Conservation (phyloP, 495 filamentous ascomycete genomes). For the Penicillium simplicissimum region DNA sequence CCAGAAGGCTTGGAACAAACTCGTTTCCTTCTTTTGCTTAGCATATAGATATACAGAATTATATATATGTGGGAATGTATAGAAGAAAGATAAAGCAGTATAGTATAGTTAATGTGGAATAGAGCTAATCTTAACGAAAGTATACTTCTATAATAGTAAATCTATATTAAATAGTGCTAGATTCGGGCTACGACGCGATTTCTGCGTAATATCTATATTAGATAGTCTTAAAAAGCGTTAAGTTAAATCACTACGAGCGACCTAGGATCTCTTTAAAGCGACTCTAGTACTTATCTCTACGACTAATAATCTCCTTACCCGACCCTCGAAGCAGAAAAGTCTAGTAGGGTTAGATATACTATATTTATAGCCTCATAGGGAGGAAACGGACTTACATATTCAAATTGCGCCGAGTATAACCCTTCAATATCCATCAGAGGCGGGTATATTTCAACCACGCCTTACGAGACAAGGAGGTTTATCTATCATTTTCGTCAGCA, state of each 20-base stretch:
- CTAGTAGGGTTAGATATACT: constrained; percentile 17
- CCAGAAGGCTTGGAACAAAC: background rate
- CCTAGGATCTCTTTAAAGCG: no score
- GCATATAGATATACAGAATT: background rate
- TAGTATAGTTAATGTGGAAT: background rate
- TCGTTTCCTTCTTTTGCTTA: background rate
- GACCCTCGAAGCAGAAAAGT: constrained; percentile 48
- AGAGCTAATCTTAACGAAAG: background rate
- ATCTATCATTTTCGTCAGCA: constrained; percentile 33
- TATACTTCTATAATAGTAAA: background rate
- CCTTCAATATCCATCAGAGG: constrained; percentile 57
- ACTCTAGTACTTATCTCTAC: constrained; percentile 50
- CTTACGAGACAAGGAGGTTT: constrained; percentile 53
- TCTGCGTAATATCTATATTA: constrained; percentile 3
- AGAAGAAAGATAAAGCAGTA: background rate
- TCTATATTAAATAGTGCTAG: background rate
- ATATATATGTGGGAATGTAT: background rate
- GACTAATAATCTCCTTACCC: constrained; percentile 52
- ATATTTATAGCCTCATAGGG: background rate
- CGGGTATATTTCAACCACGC: constrained; percentile 54
- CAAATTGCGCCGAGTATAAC: constrained; percentile 61
- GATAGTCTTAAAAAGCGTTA: constrained; percentile 3
- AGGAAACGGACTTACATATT: constrained; percentile 50
- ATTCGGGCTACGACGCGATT: background rate
- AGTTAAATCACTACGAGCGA: background rate